Conservation (phyloP, 805 yeast genomes). For the Suhomyces sp. region DNA sequence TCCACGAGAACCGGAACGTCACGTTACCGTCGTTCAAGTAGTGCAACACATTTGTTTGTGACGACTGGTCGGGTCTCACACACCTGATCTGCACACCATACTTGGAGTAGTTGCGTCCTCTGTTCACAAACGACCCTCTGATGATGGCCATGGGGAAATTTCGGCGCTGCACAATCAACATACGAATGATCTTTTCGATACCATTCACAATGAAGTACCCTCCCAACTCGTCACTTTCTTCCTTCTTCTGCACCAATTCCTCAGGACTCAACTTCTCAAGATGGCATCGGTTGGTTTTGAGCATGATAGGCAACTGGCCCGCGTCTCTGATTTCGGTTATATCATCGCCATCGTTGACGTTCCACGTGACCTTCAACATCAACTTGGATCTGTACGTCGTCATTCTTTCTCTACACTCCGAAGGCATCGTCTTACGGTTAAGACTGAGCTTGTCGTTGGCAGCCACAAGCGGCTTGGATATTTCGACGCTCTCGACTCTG, state of each 20-base stretch:
- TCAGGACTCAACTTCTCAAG: slow-evolving; percentile 78
- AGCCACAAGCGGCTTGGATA: slow-evolving; percentile 79
- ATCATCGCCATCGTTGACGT: slow-evolving; percentile 85
- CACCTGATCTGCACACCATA: slow-evolving; percentile 93
- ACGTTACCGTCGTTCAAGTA: slow-evolving; percentile 94
- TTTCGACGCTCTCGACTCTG: slow-evolving; percentile 85
- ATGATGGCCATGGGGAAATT: slow-evolving; percentile 97
- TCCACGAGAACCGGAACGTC: slow-evolving; percentile 95
- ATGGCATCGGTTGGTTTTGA: slow-evolving; percentile 88
- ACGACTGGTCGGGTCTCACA: slow-evolving; percentile 95
- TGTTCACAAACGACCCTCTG: slow-evolving; percentile 89
- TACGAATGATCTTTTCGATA: slow-evolving; percentile 92
- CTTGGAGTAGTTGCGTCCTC: slow-evolving; percentile 87
- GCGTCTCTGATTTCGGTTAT: slow-evolving; percentile 80
- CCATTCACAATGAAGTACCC: slow-evolving; percentile 97
- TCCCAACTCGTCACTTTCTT: slow-evolving; percentile 94
- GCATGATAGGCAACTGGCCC: slow-evolving; percentile 90
- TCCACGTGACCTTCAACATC: slow-evolving; percentile 76
- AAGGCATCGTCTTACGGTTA: slow-evolving; percentile 77
- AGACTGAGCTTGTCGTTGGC: slow-evolving; percentile 67
- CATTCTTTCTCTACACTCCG: slow-evolving; percentile 84
- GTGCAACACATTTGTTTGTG: slow-evolving; percentile 96
- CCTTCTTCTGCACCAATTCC: slow-evolving; percentile 72
- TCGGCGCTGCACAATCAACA: slow-evolving; percentile 96
- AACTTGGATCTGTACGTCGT: slow-evolving; percentile 76